Percentiles rank a stretch among this genome's conserved stretches.
Conservation (phyloP, 1,284 basidiomycete genomes). For the Volvariella volvacea region DNA sequence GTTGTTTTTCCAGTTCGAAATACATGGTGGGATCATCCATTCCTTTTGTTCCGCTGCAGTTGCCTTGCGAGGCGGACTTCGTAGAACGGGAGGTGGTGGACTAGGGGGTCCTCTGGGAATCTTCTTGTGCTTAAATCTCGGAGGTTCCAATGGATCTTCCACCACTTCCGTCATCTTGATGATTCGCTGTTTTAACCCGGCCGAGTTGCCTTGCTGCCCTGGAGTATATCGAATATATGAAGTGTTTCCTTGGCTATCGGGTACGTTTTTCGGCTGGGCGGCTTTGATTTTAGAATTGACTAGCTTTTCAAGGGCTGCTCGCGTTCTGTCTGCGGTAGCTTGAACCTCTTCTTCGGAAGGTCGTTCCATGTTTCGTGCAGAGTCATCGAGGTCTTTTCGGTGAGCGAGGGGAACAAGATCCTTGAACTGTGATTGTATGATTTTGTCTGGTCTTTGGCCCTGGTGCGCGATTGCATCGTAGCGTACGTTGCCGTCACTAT, state of each 20-base stretch:
- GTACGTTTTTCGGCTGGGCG: constrained; percentile 87
- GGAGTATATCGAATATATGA: constrained; percentile 96
- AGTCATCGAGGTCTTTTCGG: constrained; percentile 82
- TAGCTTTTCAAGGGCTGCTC: constrained; percentile 87
- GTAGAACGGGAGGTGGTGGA: constrained; percentile 94
- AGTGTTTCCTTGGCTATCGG: constrained; percentile 72
- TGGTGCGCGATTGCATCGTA: constrained; percentile 98
- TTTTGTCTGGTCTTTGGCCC: constrained; percentile 81
- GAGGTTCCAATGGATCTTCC: constrained; percentile 96
- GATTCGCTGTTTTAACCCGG: constrained; percentile 84
- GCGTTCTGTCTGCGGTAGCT: constrained; percentile 85
- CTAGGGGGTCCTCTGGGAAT: constrained; percentile 93
- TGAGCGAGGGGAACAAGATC: constrained; percentile 92
- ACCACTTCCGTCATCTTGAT: constrained; percentile 98
- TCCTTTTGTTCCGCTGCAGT: constrained; percentile 98
- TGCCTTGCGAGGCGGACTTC: constrained; percentile 93
- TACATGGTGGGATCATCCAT: constrained; percentile 99
- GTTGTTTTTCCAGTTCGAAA: constrained; percentile 99
- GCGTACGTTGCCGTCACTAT: constrained; percentile 91
- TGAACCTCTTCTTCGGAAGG: constrained; percentile 90
- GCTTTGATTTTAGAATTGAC: constrained; percentile 96
- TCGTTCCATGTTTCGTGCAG: constrained; percentile 74
- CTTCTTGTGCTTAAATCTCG: constrained; percentile 98
- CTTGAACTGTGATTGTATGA: constrained; percentile 93
- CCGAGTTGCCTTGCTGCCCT: constrained; percentile 70